These are phyloP conservation scores for Starmerella vaccinii DNA, from an alignment of 805 yeast species.

Conservation along the genomic window DNA sequence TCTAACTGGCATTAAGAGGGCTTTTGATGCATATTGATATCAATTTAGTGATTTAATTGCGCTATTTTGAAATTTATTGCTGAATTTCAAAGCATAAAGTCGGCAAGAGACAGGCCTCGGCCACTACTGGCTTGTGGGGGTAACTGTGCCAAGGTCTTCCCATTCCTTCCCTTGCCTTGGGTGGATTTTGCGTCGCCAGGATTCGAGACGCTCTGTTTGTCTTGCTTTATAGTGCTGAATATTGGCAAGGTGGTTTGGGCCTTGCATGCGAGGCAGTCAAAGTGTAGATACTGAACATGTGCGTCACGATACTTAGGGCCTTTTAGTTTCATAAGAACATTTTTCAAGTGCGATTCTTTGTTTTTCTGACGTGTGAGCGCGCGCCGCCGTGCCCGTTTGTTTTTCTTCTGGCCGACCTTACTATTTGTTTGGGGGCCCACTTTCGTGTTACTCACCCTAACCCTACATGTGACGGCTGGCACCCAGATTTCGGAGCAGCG, in stretches of 20 bases:
- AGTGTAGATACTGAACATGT: not conserved
- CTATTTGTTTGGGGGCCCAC: not conserved
- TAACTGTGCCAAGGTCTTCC: not conserved
- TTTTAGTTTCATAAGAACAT: not conserved
- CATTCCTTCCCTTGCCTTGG: not conserved
- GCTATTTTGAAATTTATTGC: not conserved
- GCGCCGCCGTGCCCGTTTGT: constrained; percentile 3
- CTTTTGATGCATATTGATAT: too few relatives aligned
- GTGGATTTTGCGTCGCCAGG: not conserved
- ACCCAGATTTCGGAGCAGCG: constrained; percentile 4
- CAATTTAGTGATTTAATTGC: too few relatives aligned
- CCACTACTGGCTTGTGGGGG: not conserved
- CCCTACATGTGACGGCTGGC: constrained; percentile 3
- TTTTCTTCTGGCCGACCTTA: not conserved
- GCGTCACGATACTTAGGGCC: not conserved
- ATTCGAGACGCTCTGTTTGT: not conserved
- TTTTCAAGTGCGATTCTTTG: not conserved
- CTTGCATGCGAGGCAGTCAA: not conserved
- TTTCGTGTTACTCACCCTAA: not conserved
- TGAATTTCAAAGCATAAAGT: not conserved
- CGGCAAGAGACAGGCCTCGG: constrained; percentile 3
- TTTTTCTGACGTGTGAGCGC: not conserved
- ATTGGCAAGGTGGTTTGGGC: not conserved
- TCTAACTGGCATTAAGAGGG: too few relatives aligned
- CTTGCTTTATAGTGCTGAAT: not conserved